A percentile compares a stretch with the other conserved stretches of the same genome.
Conservation (phyloP, 2,329 filamentous ascomycete species). For the Colletotrichum higginsianum region DNA sequence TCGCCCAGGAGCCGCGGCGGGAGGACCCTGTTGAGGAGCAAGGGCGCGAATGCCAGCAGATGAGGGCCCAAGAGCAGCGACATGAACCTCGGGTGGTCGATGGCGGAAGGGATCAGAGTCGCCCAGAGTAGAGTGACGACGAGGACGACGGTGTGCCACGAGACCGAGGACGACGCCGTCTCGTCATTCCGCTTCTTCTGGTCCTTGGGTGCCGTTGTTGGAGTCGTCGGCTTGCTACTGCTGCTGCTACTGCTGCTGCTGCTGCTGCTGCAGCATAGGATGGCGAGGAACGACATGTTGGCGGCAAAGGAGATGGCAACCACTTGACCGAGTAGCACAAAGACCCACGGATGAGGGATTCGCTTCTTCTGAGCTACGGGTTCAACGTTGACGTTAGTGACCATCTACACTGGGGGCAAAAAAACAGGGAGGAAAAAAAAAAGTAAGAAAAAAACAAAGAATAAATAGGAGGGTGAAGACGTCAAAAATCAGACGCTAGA, state of each 20-base stretch:
- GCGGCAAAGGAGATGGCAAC: constrained; percentile 49
- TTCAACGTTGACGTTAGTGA: not conserved
- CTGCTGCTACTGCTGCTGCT: too few species aligned
- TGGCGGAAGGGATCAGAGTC: constrained; percentile 38
- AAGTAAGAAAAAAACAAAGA: too few species aligned
- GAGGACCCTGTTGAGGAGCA: constrained; percentile 42
- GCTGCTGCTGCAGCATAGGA: constrained; percentile 36
- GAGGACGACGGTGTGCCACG: constrained; percentile 41
- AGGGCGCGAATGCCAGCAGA: constrained; percentile 46
- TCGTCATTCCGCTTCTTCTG: not conserved
- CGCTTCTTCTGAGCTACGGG: constrained; percentile 39
- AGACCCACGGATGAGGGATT: constrained; percentile 45
- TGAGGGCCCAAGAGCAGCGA: constrained; percentile 45
- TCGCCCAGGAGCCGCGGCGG: constrained; percentile 26
- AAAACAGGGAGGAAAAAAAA: too few species aligned
- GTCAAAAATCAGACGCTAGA: too few species aligned
- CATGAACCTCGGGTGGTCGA: constrained; percentile 41
- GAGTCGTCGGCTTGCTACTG: not conserved
- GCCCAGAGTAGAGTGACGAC: constrained; percentile 40
- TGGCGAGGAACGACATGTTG: constrained; percentile 48
- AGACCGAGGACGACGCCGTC: not conserved
- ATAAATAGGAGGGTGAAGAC: too few species aligned
- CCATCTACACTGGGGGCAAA: not conserved
- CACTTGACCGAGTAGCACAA: constrained; percentile 48
- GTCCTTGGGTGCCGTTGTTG: not conserved